Evolutionary conservation across 2,329 filamentous ascomycete genomes (phyloP), one percentile per base, ranked within the genome.

Genomic region (Periconia digitata): DNA sequence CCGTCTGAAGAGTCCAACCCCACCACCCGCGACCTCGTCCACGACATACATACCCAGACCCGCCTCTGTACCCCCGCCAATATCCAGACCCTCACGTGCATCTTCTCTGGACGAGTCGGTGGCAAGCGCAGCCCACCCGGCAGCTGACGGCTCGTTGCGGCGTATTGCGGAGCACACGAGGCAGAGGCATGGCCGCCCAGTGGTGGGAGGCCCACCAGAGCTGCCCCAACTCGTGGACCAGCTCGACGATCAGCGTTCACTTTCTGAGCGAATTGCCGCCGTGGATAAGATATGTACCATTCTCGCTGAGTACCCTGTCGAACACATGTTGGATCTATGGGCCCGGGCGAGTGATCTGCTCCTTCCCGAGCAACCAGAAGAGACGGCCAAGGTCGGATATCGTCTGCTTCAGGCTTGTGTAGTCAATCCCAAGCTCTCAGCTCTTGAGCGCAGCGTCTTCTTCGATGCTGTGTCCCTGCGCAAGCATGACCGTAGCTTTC

Each of bases 251-350:
- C 57, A 49, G 27, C 58, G 44, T 16, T 47, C 65, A 1, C 57
- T 69, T 36, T 16, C 62, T 2, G 63, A 71, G 17, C 51, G 71
- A 29, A 59, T 62, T 12, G 56, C 46, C 6, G 72, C 67, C 1
- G 61, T 68, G 17, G 59, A 65, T 10, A 59, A 61, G 47, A 66
- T 74, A 36, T 66, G 67, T 51, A 46, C 45, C 7, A 62, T 74
- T 17, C 51, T 74, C 39, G 50, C 64, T 10, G 59, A 64, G 27
- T 73, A 71, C 44, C 63, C 67, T 2, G 54, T 74, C 20, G 59
- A 60, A 42, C 70, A 73, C 46, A 58, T 72, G 13, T 58, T 72
- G 24, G 56, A 58, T 6, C 49, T 74, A 44, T 74, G 71, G 71
- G 58, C 66, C 13, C 54, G 61, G 15, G 71, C 67, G 4, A 67